Percentiles rank a stretch among this genome's conserved stretches.
phyloP scores from a whole-genome alignment of 1,139 yeast genomes.

The Petasospora fabianii region DNA sequence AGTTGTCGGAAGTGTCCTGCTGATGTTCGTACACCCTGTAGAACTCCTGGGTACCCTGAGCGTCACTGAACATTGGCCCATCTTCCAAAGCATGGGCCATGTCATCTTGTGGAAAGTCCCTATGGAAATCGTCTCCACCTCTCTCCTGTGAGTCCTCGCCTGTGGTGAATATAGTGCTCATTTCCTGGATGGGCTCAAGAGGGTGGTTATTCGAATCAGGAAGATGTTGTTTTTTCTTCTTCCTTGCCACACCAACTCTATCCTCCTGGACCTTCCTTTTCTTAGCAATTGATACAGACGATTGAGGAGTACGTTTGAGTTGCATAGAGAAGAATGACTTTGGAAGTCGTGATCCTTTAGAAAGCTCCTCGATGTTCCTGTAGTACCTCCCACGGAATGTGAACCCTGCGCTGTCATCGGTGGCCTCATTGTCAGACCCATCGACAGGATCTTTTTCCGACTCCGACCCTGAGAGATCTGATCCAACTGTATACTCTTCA shows the following conservation, averaged over 20 bases:
- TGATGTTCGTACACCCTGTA: not conserved
- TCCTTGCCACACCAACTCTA: constrained; percentile 23
- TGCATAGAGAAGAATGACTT: constrained; percentile 22
- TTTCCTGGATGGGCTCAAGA: not conserved
- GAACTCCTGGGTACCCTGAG: not conserved
- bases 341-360: constrained; percentile 22
- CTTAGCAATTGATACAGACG: not conserved
- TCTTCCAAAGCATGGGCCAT: no score
- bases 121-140: no score
- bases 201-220: no score
- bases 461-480: not conserved
- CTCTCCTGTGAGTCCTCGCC: constrained; percentile 12
- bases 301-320: constrained; percentile 1
- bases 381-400: constrained; percentile 22
- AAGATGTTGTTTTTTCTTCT: no score
- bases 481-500: constrained; percentile 1
- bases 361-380: constrained; percentile 17
- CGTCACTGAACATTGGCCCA: no score
- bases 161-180: constrained; percentile 8
- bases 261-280: constrained; percentile 2
- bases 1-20: not conserved
- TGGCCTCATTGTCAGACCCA: constrained; percentile 3
- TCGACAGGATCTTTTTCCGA: constrained; percentile 1
- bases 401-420: constrained; percentile 3
- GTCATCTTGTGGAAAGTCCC: no score